Conservation (phyloP, 768 basidiomycete species). For the Tricholoma hemisulphureum region DNA sequence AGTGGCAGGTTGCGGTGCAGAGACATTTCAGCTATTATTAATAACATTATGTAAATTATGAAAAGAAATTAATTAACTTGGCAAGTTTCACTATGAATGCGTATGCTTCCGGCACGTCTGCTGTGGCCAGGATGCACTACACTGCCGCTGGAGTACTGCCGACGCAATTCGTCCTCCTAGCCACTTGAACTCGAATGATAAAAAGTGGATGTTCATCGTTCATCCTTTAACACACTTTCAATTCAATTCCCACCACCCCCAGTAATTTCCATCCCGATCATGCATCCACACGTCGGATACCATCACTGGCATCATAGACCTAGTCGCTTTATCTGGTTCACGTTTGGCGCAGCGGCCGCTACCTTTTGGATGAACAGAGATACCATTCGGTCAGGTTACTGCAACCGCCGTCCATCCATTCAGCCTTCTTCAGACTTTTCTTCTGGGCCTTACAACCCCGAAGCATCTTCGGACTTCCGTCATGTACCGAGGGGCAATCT, state of each 20-base stretch:
- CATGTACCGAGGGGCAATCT: slow-evolving; percentile 27
- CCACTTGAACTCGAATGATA: background rate
- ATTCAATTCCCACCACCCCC: background rate
- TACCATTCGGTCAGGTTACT: slow-evolving; percentile 26
- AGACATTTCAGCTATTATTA: no score
- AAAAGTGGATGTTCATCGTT: background rate
- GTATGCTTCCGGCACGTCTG: background rate
- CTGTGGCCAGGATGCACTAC: background rate
- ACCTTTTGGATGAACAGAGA: slow-evolving; percentile 34
- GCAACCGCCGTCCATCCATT: slow-evolving; percentile 27
- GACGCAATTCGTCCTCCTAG: slow-evolving; percentile 9
- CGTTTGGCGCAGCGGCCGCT: slow-evolving; percentile 52
- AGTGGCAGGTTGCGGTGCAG: no score
- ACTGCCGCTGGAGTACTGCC: slow-evolving; percentile 8
- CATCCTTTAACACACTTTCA: background rate
- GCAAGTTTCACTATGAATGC: background rate
- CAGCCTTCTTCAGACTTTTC: slow-evolving; percentile 12
- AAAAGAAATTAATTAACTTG: no score
- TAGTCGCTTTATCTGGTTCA: slow-evolving; percentile 70
- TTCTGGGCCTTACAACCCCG: slow-evolving; percentile 8
- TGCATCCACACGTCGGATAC: slow-evolving; percentile 13
- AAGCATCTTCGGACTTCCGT: slow-evolving; percentile 10
- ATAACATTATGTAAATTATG: no score
- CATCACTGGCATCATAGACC: slow-evolving; percentile 26
- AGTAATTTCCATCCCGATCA: background rate